Evolutionary conservation across 148 eudicot species (phyloP).

Genomic region (Salicornia ramosissima): DNA sequence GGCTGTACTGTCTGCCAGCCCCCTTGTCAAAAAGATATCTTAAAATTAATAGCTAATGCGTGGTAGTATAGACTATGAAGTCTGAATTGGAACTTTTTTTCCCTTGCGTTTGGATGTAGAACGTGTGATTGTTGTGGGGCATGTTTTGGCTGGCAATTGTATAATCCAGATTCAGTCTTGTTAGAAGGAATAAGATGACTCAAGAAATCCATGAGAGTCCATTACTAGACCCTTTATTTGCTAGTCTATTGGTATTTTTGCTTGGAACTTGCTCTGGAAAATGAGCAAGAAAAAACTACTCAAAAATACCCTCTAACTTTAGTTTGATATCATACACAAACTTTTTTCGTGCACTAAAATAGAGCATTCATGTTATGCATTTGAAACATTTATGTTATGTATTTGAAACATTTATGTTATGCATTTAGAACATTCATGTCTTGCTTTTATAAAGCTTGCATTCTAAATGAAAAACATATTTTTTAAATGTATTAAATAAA

Average conservation of each 20-base stretch:
- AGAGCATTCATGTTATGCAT: too few species aligned
- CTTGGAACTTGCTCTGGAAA: not conserved
- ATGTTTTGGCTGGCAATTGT: too few species aligned
- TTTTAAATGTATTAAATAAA: too few species aligned
- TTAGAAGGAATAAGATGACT: not conserved
- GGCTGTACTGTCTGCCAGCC: not conserved
- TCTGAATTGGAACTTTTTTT: not conserved
- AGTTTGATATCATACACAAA: too few species aligned
- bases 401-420: too few species aligned
- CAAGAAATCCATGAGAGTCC: not conserved
- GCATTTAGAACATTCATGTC: too few species aligned
- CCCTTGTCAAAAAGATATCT: not conserved
- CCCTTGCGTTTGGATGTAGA: not conserved
- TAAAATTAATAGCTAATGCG: not conserved
- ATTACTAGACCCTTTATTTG: not conserved
- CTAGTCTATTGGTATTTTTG: not conserved
- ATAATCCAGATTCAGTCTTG: not conserved
- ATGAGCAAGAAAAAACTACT: not conserved
- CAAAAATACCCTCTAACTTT: too few species aligned
- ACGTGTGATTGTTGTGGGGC: not conserved
- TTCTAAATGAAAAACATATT: too few species aligned
- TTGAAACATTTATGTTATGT: too few species aligned
- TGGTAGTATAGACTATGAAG: not conserved
- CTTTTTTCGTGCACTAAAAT: too few species aligned
- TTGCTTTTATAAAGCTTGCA: too few species aligned